Percentiles rank a stretch among this genome's conserved stretches.
Conservation (phyloP, 192 early-diverging fungal species). For the Umbelopsis vinacea region DNA sequence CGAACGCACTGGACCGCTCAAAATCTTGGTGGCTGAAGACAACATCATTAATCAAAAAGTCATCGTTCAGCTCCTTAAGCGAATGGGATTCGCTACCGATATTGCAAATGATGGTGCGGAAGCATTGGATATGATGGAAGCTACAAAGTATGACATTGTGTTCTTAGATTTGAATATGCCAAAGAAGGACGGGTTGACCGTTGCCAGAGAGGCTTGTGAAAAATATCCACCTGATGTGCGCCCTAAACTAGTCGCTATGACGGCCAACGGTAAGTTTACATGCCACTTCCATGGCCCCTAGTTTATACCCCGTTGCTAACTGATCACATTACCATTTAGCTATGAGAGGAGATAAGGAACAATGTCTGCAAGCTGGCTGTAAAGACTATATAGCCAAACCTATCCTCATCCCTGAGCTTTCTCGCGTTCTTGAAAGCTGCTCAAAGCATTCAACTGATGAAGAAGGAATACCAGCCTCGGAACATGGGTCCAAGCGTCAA, state of each 20-base stretch:
- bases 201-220: slow-evolving; percentile 39
- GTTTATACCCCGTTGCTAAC: too few relatives aligned
- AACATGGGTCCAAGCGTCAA: background rate
- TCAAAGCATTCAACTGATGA: background rate
- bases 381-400: slow-evolving; percentile 33
- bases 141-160: slow-evolving; percentile 23
- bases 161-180: slow-evolving; percentile 55
- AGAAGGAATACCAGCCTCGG: background rate
- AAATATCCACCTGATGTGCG: background rate
- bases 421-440: background rate
- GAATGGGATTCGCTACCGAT: slow-evolving; percentile 30
- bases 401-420: slow-evolving; percentile 26
- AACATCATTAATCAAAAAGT: slow-evolving; percentile 77
- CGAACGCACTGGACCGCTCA: slow-evolving; percentile 34
- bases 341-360: slow-evolving; percentile 30
- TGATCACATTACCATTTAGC: background rate
- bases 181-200: slow-evolving; percentile 46
- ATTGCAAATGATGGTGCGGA: slow-evolving; percentile 35
- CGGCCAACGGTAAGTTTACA: slow-evolving; percentile 26
- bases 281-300: too few relatives aligned
- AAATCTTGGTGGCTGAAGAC: slow-evolving; percentile 73
- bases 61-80: slow-evolving; percentile 51
- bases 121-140: slow-evolving; percentile 28
- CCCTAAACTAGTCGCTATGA: slow-evolving; percentile 29
- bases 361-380: slow-evolving; percentile 34